Evolutionary conservation across 1,139 yeast genomes (phyloP), one percentile per base, ranked within the genome.

Genomic region (Torulaspora pretoriensis): DNA sequence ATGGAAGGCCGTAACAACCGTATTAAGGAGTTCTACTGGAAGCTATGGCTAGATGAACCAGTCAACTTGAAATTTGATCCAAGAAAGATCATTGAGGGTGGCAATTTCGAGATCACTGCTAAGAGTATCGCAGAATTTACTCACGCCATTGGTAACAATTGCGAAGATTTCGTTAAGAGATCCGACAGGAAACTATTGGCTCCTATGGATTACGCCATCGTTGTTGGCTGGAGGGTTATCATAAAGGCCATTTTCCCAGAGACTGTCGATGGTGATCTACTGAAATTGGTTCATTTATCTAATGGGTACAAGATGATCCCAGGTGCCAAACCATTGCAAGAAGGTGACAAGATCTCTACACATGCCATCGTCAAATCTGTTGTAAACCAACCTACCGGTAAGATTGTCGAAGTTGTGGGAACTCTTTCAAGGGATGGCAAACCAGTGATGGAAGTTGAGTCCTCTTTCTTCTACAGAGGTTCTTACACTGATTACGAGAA

Each of bases 191-290:
- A 75, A 41, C 81, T 89, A 49, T 76, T 81, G 60, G 98, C 98
- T 43, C 99, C 99, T 62, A 92, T 92, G 97, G 99, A 92, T 74
- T 94, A 90, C 65, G 97, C 98, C 43, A 92, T 92, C 68, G 97
- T 94, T 49, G 80, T 90, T 61, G 98, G 98, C 40, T 92, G 99
- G 99, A 85, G 84, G 72, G 95, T 97, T 42, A 90, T 94, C 64
- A 90, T 92, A 73, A 88, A 85, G 73, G 92, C 97, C 19, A 87
- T 92, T 58, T 94, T 92, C 94, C 98, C 98, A 47, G 80, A 80
- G 68, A 81, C 83, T 53, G 95, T 94, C 59, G 97, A 94, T 68
- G 98, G 98, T 71, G 98, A 92, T 67, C 77, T 92, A 63, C 77
- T 92, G 72, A 85, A 85, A 67, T 78, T 92, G 64, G 98, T 92